phyloP scores from a whole-genome alignment of 345 rosid species.

The Eucalyptus caleyi region DNA sequence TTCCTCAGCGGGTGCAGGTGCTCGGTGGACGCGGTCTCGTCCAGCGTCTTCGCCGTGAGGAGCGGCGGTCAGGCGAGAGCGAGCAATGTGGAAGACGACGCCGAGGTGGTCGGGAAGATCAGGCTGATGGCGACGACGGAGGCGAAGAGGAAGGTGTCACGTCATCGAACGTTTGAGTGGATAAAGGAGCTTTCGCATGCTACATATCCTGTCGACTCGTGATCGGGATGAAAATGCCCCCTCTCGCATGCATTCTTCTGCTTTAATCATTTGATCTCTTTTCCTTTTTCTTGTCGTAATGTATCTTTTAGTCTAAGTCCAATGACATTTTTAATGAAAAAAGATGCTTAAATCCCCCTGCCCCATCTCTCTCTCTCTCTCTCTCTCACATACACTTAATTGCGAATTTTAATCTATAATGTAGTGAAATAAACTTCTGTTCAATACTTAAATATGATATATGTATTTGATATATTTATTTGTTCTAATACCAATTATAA shows the following conservation, averaged over 20 bases:
- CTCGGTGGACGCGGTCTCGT: conserved; percentile 41
- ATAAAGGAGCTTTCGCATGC: conserved; percentile 52
- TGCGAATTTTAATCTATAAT: background rate
- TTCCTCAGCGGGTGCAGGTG: conserved; percentile 56
- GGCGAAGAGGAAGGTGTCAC: conserved; percentile 36
- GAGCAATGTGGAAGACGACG: background rate
- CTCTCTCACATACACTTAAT: background rate
- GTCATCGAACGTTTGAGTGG: conserved; percentile 83
- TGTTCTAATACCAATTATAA: background rate
- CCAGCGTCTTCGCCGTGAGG: conserved; percentile 6
- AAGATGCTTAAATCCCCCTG: background rate
- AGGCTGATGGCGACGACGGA: background rate
- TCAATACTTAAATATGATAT: background rate
- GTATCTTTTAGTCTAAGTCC: background rate
- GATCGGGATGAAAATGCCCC: background rate
- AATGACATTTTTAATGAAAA: background rate
- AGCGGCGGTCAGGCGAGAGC: background rate
- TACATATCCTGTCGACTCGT: background rate
- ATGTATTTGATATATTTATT: background rate
- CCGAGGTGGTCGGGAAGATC: background rate
- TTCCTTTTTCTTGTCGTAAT: background rate
- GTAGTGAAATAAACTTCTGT: background rate
- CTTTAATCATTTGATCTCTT: background rate
- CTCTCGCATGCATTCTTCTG: background rate
- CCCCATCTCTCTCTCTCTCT: background rate